phyloP scores from a whole-genome alignment of 2,329 filamentous ascomycete species.

The Phyllosticta citriasiana region DNA sequence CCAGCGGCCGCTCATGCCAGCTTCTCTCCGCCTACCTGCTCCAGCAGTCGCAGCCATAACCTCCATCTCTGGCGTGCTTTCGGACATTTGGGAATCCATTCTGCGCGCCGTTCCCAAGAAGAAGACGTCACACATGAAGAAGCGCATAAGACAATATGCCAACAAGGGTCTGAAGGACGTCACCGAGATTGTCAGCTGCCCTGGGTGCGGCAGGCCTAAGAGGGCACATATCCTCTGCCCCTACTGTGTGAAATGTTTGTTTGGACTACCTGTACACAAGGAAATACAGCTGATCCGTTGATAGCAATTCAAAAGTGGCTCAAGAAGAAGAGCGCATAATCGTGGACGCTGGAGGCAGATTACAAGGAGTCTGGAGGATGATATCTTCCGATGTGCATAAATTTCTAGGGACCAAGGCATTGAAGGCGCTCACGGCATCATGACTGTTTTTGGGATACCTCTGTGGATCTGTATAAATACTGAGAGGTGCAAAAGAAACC shows the following conservation, averaged over 20 bases:
- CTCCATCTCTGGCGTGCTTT: constrained; percentile 45
- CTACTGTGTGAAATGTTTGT: constrained; percentile 72
- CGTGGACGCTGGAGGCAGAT: neutral
- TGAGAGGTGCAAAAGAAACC: neutral
- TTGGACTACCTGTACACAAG: too few relatives aligned
- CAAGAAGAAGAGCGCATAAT: neutral
- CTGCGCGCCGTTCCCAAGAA: constrained; percentile 94
- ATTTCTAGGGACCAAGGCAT: neutral
- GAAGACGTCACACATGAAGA: constrained; percentile 96
- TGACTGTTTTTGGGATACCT: constrained; percentile 7
- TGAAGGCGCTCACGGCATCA: constrained; percentile 10
- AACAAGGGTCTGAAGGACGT: constrained; percentile 92
- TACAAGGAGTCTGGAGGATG: neutral
- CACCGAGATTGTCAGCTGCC: constrained; percentile 76
- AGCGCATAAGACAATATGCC: constrained; percentile 84
- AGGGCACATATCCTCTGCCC: constrained; percentile 82
- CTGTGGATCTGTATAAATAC: neutral
- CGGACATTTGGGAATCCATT: constrained; percentile 85
- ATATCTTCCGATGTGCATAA: neutral
- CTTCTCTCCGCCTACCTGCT: constrained; percentile 47
- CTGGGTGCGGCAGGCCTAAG: constrained; percentile 79
- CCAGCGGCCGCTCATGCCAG: constrained; percentile 42
- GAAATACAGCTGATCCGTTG: neutral
- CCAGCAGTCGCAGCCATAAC: constrained; percentile 38
- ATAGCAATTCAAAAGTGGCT: constrained; percentile 10